phyloP scores from a whole-genome alignment of 2,329 filamentous ascomycete genomes.

The Aureobasidium sp. region DNA sequence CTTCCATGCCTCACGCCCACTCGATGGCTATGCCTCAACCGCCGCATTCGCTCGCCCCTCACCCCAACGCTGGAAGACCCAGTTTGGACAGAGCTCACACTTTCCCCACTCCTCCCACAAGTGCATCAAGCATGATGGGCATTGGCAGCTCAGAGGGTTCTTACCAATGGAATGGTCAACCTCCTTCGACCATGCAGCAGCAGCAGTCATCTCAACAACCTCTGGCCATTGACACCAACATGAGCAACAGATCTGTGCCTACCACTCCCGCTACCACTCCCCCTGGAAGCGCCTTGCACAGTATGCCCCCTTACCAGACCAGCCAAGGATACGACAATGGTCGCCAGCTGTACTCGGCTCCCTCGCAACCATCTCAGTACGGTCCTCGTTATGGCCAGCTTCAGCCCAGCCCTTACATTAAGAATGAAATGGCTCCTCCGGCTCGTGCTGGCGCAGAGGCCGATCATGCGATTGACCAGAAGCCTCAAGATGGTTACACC shows the following conservation, averaged over 20 bases:
- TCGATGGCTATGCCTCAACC: constrained; percentile 63
- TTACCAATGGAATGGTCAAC: constrained; percentile 63
- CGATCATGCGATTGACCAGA: constrained; percentile 58
- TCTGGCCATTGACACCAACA: constrained; percentile 71
- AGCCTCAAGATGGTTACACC: constrained; percentile 57
- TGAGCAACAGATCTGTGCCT: constrained; percentile 80
- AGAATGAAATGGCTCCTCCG: constrained; percentile 84
- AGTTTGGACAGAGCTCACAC: constrained; percentile 79
- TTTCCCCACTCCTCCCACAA: constrained; percentile 89
- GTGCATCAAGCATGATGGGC: constrained; percentile 75
- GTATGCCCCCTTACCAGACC: constrained; percentile 70
- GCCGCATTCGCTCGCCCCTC: constrained; percentile 55
- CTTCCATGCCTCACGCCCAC: constrained; percentile 65
- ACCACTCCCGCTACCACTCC: constrained; percentile 80
- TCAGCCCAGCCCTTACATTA: constrained; percentile 59
- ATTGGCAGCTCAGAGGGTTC: constrained; percentile 67
- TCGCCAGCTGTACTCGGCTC: constrained; percentile 69
- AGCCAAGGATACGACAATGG: constrained; percentile 68
- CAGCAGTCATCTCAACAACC: constrained; percentile 55
- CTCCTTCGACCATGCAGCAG: constrained; percentile 31
- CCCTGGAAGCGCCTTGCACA: constrained; percentile 67
- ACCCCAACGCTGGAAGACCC: constrained; percentile 56
- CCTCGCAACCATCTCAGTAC: constrained; percentile 60
- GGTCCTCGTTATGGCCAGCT: constrained; percentile 56
- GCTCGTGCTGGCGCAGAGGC: constrained; percentile 53